These are phyloP conservation scores for Pneumocystis wakefieldiae DNA, from an alignment of 1,139 yeast species.

Conservation along the genomic window DNA sequence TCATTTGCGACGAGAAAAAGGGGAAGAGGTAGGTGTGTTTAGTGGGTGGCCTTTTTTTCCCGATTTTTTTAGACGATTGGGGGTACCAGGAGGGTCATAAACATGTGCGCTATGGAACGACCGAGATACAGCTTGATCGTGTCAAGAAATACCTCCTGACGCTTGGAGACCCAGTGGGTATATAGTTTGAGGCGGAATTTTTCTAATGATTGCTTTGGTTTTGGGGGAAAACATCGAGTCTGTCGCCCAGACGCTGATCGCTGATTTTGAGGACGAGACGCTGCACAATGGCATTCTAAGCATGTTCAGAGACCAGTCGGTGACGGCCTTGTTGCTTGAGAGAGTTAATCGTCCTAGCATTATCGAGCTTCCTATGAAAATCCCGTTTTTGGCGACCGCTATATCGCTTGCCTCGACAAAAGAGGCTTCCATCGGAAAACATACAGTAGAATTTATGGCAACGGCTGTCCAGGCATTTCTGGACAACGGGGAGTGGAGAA, in stretches of 20 bases:
- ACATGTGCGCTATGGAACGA: neutral
- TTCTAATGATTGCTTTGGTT: constrained; percentile 1
- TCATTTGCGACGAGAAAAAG: neutral
- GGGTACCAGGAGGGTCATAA: neutral
- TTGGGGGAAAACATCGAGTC: constrained; percentile 12
- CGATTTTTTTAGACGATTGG: neutral
- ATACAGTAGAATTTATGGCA: constrained; percentile 55
- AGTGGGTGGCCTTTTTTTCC: neutral
- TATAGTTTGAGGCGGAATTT: neutral
- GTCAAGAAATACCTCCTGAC: neutral
- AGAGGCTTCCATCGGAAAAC: constrained; percentile 53
- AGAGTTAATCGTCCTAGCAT: constrained; percentile 18
- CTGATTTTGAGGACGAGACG: constrained; percentile 10
- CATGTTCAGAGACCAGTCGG: neutral
- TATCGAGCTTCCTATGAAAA: constrained; percentile 82
- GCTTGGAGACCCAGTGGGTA: neutral
- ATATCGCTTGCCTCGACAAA: constrained; percentile 53
- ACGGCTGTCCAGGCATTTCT: constrained; percentile 43
- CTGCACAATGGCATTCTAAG: constrained; percentile 4
- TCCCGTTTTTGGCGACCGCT: constrained; percentile 54
- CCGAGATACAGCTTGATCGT: neutral
- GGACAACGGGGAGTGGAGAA: constrained; percentile 42
- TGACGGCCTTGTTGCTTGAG: neutral
- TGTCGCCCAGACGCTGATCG: constrained; percentile 10
- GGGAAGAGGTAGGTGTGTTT: neutral